Evolutionary conservation across 169 alveolate genomes (phyloP), one percentile per base, ranked within the genome.

Genomic region (Plasmodium fragile): DNA sequence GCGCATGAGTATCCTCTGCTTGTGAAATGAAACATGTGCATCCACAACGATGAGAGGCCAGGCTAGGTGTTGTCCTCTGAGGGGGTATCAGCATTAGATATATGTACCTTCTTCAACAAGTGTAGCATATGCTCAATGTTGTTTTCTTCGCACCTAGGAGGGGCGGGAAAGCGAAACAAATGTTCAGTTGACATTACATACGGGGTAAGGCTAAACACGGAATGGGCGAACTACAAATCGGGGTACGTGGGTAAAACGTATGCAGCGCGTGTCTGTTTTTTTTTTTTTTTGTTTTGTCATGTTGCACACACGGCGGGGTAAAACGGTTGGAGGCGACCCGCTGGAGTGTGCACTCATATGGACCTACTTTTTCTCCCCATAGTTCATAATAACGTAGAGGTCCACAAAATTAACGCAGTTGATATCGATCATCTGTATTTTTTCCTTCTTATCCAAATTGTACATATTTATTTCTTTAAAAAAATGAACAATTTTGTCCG

Each of bases 341-440:
- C 3, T n/a, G 59, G 30, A 55, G 78, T 80, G 32, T 41, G 30
- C 32, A 28, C 41, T 55, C 5, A 6, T 53, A 25, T 4, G 16
- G 55, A 28, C 77, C 25, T 90, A 90, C 94, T 90, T 90, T 28
- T 90, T 90, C 22, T 90, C 94, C 22, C 69, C 92, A 39, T 90
- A 90, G 75, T 90, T 79, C 92, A 90, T 16, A 80, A 90, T 90
- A 1, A 90, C 94, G 36, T 90, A 90, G n/a, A 90, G 80, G 32
- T 90, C 94, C 32, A 90, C 92, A 52, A 90, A 80, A 65, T 81
- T 81, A 11, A n/a, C 39, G 73, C 94, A 90, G 53, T 90, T 70
- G 28, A 90, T 80, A 16, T 90, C 94, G 11, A 90, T 70, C 81
- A 90, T 90, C 41, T 90, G 94, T 3, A 90, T 79, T 90, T 90